Evolutionary conservation across 2,329 filamentous ascomycete species (phyloP).

Genomic region (Exophiala sp.): DNA sequence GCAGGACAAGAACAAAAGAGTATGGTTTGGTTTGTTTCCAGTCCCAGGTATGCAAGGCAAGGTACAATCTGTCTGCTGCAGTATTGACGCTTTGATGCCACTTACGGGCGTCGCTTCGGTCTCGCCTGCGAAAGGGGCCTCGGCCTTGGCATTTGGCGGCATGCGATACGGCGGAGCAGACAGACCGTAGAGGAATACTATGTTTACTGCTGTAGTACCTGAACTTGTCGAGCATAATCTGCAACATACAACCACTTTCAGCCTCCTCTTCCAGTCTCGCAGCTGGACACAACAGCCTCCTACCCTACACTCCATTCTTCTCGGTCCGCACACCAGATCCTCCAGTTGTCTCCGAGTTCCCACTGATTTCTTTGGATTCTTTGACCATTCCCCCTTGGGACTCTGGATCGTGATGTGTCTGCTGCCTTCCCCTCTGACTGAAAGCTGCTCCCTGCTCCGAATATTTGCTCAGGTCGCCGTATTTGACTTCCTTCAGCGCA

Average conservation of each 20-base stretch:
- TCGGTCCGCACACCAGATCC: slow-evolving; percentile 1
- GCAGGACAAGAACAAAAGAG: no score
- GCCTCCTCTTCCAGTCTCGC: no score
- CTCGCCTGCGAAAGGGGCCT: slow-evolving; percentile 1
- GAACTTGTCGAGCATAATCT: no score
- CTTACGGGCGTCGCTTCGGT: background rate
- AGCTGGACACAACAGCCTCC: no score
- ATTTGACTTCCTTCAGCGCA: slow-evolving; percentile 32
- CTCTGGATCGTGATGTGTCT: slow-evolving; percentile 5
- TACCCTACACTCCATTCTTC: background rate
- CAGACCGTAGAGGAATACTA: no score
- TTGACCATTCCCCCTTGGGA: slow-evolving; percentile 5
- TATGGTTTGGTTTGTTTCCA: background rate
- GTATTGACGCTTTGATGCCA: no score
- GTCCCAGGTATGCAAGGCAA: no score
- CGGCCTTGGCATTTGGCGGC: slow-evolving; percentile 2
- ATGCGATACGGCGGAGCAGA: background rate
- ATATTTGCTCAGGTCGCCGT: slow-evolving; percentile 35
- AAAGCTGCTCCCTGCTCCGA: slow-evolving; percentile 28
- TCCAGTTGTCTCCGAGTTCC: slow-evolving; percentile 11
- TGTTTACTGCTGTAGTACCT: no score
- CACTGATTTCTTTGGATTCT: slow-evolving; percentile 16
- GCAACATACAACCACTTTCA: no score
- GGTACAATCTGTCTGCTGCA: no score
- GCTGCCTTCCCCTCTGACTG: slow-evolving; percentile 11